phyloP scores from a whole-genome alignment of 1,139 yeast genomes.

The Blastobotrys raffinosifermentans region DNA sequence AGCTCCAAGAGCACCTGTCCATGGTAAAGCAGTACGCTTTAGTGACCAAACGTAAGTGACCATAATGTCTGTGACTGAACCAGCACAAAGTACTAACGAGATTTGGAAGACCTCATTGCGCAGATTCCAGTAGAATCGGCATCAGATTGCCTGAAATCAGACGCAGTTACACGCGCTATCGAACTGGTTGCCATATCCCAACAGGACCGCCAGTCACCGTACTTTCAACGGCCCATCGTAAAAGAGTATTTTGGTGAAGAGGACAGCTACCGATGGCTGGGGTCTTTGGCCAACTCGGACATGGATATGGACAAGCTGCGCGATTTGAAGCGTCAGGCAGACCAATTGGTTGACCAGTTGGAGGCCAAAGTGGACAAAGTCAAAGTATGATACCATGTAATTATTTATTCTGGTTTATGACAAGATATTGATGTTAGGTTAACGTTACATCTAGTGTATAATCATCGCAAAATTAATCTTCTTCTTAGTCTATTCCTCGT shows the following conservation, averaged over 20 bases:
- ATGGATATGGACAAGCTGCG: slow-evolving; percentile 9
- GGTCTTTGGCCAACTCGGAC: slow-evolving; percentile 8
- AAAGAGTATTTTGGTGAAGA: slow-evolving; percentile 12
- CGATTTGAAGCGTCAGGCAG: slow-evolving; percentile 1
- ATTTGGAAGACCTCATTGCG: slow-evolving; percentile 16
- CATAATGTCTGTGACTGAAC: too few relatives aligned
- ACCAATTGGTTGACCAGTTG: not conserved
- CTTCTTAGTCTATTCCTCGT: slow-evolving; percentile 15
- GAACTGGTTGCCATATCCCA: slow-evolving; percentile 22
- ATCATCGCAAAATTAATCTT: too few relatives aligned
- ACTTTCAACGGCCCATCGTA: slow-evolving; percentile 16
- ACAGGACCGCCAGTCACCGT: slow-evolving; percentile 17
- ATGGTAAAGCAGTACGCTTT: slow-evolving; percentile 18
- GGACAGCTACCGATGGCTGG: slow-evolving; percentile 9
- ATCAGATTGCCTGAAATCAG: slow-evolving; percentile 6
- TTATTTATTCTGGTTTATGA: too few relatives aligned
- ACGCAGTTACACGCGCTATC: slow-evolving; percentile 15
- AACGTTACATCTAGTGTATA: too few relatives aligned
- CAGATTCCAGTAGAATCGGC: slow-evolving; percentile 14
- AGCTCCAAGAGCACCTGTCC: slow-evolving; percentile 16
- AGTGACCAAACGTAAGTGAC: too few relatives aligned
- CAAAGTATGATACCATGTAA: too few relatives aligned
- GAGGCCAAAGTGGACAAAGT: too few relatives aligned
- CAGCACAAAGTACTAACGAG: too few relatives aligned
- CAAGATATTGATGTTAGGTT: too few relatives aligned